Conservation (phyloP, 306 rosid species). For the Medicago truncatula region MtrunA17r5.0-ANR NC_053044.1:3507001-3507500, state of each 20-base stretch:
- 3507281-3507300: conserved; percentile 43
- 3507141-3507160: too few relatives aligned
- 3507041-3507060: too few relatives aligned
- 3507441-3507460: conserved; percentile 45
- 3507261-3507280: conserved; percentile 30
- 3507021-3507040: background rate
- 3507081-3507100: too few relatives aligned
- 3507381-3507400: conserved; percentile 41
- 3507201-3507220: background rate
- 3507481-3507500: conserved; percentile 52
- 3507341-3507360: conserved; percentile 56
- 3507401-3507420: conserved; percentile 44
- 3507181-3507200: too few relatives aligned
- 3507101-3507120: too few relatives aligned
- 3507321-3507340: conserved; percentile 50
- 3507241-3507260: conserved; percentile 42
- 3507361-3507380: conserved; percentile 55
- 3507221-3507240: conserved; percentile 27
- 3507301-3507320: conserved; percentile 47
- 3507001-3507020: conserved; percentile 4
- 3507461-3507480: conserved; percentile 45
- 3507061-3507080: too few relatives aligned
- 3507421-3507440: conserved; percentile 35
- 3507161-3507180: too few relatives aligned
- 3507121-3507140: too few relatives aligned